These are phyloP conservation scores for Adenanthera pavonina DNA, from an alignment of 306 rosid species.

Conservation along the genomic window DNA sequence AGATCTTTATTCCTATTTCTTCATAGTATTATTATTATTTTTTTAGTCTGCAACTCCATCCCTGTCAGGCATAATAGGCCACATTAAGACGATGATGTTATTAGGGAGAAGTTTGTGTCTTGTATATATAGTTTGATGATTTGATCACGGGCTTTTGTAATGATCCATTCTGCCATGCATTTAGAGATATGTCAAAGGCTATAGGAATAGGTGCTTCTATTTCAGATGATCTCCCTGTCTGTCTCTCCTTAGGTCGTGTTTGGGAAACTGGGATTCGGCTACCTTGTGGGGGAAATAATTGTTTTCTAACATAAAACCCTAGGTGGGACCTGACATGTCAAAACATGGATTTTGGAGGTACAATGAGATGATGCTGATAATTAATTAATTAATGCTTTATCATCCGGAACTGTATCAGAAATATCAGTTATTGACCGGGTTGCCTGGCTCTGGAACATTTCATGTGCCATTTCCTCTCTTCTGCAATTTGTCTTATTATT, in stretches of 20 bases:
- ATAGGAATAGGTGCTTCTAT: constrained; percentile 9
- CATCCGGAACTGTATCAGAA: constrained; percentile 7
- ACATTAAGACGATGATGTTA: neutral
- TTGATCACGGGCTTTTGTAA: constrained; percentile 28
- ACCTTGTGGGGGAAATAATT: constrained; percentile 9
- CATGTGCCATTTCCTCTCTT: constrained; percentile 22
- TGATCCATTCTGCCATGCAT: constrained; percentile 23
- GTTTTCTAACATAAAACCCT: constrained; percentile 9
- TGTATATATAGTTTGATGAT: neutral
- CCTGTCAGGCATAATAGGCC: neutral
- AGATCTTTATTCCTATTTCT: neutral
- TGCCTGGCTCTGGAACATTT: constrained; percentile 22
- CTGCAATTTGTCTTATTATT: constrained; percentile 6
- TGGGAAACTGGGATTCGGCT: constrained; percentile 12
- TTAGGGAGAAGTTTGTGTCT: neutral
- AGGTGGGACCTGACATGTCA: constrained; percentile 1
- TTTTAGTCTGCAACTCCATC: neutral
- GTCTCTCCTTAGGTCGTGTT: constrained; percentile 8
- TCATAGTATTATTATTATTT: neutral
- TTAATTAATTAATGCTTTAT: neutral
- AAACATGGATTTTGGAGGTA: constrained; percentile 16
- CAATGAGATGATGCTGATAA: constrained; percentile 3
- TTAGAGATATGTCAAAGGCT: constrained; percentile 25
- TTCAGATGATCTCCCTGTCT: constrained; percentile 22
- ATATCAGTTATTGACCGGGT: constrained; percentile 18